phyloP scores from a whole-genome alignment of 2,329 filamentous ascomycete species.

The Penicillium sclerotiorum region DNA sequence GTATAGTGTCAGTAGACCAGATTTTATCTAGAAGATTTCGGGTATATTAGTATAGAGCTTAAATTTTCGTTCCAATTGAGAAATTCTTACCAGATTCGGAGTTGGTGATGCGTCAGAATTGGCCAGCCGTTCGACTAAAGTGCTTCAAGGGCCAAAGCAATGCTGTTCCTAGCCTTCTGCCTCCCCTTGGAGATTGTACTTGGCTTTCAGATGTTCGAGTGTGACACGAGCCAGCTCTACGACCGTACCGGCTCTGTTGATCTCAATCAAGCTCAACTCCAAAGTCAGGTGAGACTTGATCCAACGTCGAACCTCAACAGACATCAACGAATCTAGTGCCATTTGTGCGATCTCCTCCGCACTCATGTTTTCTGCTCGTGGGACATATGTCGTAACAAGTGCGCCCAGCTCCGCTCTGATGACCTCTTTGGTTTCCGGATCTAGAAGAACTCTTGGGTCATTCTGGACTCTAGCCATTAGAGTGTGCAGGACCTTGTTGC shows the following conservation, averaged over 20 bases:
- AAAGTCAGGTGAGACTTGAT: neutral
- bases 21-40: too few species aligned
- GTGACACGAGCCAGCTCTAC: neutral
- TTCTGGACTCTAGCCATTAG: constrained; percentile 1
- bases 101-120: too few species aligned
- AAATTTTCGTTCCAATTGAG: too few species aligned
- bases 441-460: neutral
- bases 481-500: neutral
- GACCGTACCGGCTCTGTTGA: constrained; percentile 1
- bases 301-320: constrained; percentile 4
- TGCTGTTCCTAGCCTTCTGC: neutral
- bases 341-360: neutral
- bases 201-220: constrained; percentile 1
- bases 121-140: too few species aligned
- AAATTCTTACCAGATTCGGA: too few species aligned
- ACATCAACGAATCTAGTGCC: constrained; percentile 4
- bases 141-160: too few species aligned
- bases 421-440: constrained; percentile 1
- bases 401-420: neutral
- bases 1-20: too few species aligned
- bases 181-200: neutral
- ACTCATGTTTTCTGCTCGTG: neutral
- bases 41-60: too few species aligned
- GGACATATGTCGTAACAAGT: neutral
- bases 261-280: constrained; percentile 1